phyloP scores from a whole-genome alignment of 768 basidiomycete genomes.

The Panellus pusillus region DNA sequence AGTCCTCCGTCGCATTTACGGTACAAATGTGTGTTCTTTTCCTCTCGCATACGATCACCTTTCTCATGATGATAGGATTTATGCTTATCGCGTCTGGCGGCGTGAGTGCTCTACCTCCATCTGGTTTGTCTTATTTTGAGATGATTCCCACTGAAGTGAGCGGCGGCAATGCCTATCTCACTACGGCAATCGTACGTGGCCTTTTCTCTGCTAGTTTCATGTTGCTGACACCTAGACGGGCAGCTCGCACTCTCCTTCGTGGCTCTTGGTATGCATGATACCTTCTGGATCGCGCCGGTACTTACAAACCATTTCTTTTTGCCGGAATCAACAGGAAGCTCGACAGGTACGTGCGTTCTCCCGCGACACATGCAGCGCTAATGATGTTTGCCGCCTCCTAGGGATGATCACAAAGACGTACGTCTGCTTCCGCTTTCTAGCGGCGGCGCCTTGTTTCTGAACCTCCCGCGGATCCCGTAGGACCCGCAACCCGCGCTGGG shows the following conservation, averaged over 20 bases:
- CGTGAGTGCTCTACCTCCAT: conserved; percentile 22
- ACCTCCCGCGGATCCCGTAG: conserved; percentile 14
- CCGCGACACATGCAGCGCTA: neutral
- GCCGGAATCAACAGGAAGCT: conserved; percentile 1
- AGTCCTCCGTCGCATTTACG: conserved; percentile 36
- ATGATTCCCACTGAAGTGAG: conserved; percentile 27
- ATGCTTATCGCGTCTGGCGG: conserved; percentile 39
- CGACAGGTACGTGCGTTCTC: conserved; percentile 3
- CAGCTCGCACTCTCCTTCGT: conserved; percentile 13
- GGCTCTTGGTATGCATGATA: conserved; percentile 5
- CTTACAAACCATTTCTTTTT: neutral
- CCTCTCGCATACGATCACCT: neutral
- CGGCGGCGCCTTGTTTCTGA: neutral
- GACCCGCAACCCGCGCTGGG: conserved; percentile 31
- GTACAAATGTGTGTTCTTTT: conserved; percentile 32
- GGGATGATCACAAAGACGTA: conserved; percentile 35
- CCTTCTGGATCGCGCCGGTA: neutral
- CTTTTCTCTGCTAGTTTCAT: neutral
- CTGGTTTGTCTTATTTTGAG: neutral
- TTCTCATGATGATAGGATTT: conserved; percentile 25
- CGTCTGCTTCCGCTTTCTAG: too few species aligned
- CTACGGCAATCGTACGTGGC: conserved; percentile 28
- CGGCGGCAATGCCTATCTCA: conserved; percentile 29
- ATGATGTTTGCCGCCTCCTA: conserved; percentile 15
- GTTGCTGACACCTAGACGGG: neutral